Base-by-base conservation (phyloP, 73 alveolate genomes). In the Paramecium sonneborni region DNA sequence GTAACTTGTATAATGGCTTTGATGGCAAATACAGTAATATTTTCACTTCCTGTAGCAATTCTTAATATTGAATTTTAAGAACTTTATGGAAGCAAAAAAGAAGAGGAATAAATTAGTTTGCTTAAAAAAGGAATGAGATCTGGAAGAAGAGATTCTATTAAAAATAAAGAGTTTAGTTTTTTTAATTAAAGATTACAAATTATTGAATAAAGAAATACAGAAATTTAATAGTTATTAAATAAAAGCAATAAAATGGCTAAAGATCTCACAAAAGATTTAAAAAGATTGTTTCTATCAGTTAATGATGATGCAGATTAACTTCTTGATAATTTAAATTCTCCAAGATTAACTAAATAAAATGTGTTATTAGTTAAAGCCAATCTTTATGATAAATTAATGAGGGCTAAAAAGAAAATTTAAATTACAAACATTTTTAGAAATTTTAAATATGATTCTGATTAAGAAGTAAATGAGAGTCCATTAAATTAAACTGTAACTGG, bases 1-100 rank as follows among this genome's bases (percentile, higher is more conserved):
- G 32, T 58, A 8, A 85, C 85, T 26, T 39, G 76, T 2, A 11
- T 38, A 9, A 46, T 79, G 44, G 90, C 90, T 3, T 34, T 79
- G 70, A 79, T 79, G 55, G 74, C 90, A 1, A 79, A 79, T 43
- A 43, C 90, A 79, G 74, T 79, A 0, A 79, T 79, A n/a, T 79
- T 79, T 20, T 39, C 90, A 8, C 69, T 79, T 18, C 90, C 90
- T 38, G 72, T 79, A 3, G 90, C 90, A 5, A 79, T 79, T 43
- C 44, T 79, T 9, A 26, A 79, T 44, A 79, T 39, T 10, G 90
- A 79, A 23, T 79, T 79, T 79, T 24, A 39, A 18, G 90, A 46
- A 43, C 44, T 26, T 21, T 46, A 43, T 43, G 90, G 48, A 11
- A 46, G 48, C 15, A 43, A 43, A 21, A 46, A 23, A 43, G 90